Conservation (phyloP, 208 protist species). For the Wallacemonas collosoma region DNA sequence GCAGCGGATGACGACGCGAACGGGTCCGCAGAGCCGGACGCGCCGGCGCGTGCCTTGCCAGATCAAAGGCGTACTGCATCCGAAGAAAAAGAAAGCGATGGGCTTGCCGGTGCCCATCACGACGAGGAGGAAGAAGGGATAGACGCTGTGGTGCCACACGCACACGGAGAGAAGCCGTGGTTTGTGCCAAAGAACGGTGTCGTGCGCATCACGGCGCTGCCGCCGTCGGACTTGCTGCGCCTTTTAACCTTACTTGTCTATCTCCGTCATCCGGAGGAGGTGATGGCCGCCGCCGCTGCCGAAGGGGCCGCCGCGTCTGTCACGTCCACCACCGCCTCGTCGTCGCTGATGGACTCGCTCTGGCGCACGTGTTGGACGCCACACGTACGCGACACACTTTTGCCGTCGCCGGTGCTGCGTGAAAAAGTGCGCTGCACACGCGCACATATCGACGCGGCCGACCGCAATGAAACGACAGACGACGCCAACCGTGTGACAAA, state of each 20-base stretch:
- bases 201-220: conserved; percentile 48
- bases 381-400: neutral
- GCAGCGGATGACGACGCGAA: conserved; percentile 1
- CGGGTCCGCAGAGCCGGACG: neutral
- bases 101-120: too few species aligned
- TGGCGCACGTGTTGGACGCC: conserved; percentile 5
- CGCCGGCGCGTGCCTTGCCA: too few species aligned
- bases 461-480: neutral
- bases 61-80: too few species aligned
- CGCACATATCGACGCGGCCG: neutral
- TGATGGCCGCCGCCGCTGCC: conserved; percentile 27
- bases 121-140: too few species aligned
- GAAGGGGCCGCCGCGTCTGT: neutral
- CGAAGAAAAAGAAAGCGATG: too few species aligned
- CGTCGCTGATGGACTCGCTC: neutral
- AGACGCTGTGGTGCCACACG: conserved; percentile 12
- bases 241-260: conserved; percentile 64
- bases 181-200: conserved; percentile 56
- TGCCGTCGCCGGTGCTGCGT: conserved; percentile 22
- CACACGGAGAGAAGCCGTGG: conserved; percentile 36
- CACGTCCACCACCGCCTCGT: neutral
- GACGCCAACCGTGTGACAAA: too few species aligned
- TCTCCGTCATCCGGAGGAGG: conserved; percentile 54
- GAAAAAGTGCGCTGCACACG: conserved; percentile 23
- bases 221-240: conserved; percentile 42